Base-by-base conservation (phyloP, 805 yeast genomes). In the Saccharomycopsis vini region DNA sequence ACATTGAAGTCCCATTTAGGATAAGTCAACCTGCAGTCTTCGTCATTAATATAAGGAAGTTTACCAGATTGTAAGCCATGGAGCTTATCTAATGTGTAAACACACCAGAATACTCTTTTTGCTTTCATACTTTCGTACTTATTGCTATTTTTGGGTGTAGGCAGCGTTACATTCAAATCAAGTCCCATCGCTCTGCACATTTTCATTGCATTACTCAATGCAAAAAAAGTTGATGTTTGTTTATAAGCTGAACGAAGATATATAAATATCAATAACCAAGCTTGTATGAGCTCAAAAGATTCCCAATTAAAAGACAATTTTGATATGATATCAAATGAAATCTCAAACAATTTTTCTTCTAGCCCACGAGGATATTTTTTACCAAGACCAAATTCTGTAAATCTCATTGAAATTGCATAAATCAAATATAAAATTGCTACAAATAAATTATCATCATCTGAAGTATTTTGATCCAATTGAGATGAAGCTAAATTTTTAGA, bases 31-130 rank as follows among this genome's bases (percentile, higher is more conserved):
- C 19, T 18, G 5, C 13, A 21, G 6, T 24, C 32, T n/a, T 26
- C 22, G 15, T 38, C 33, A 24, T 29, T 24, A 15, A 38, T 38
- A 6, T n/a, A n/a, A 19, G 10, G 7, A 10, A 12, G n/a, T 24
- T 15, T 24, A 2, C 15, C 41, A 30, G 22, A 15, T 55, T 49
- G 28, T 57, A 24, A 60, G 63, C 55, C 59, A 50, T 61, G 38
- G 13, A 75, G 47, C 47, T 77, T 63, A 52, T 78, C 85, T 60
- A 73, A 61, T 1, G 73, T 66, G 51, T 69, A 78, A 4, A 71
- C 72, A 18, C 68, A 50, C 77, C 79, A 77, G 54, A 73, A 78
- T 1, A 77, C 66, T 39, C 81, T 61, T 51, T 62, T 62, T 1
- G 74, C 68, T 52, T 77, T 76, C 10, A 66, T 45, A 16, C 52